Evolutionary conservation across 495 filamentous ascomycete species (phyloP), one percentile per base, ranked within the genome.

Genomic region (Penicillium flavigenum): DNA sequence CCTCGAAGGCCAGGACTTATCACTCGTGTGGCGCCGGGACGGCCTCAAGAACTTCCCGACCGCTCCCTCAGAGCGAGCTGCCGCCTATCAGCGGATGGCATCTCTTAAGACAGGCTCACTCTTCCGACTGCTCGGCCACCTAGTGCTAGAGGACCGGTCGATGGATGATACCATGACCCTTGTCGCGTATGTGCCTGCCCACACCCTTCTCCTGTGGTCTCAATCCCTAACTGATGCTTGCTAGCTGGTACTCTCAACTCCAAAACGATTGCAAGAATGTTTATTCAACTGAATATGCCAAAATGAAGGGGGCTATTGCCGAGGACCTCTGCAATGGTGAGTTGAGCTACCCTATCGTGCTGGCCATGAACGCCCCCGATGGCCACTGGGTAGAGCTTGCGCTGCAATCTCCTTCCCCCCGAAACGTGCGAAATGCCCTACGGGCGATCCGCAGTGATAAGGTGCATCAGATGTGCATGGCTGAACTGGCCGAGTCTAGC

Each of bases 221-320:
- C 39, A 43, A 16, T 43, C 39, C 39, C 39, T 43, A 2, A 45
- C 50, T 32, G 24, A 47, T 41, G 27, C 19, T 47, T 39, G 45
- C 22, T 41, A 68, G 70, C 32, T 68, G 67, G 67, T 63, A 62
- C 48, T 68, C 63, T 9, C 67, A 70, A 34, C 58, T 72, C 4
- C 69, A 69, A 43, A 72, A 72, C 20, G 69, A 72, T 47, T 69
- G 63, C 58, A 72, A 72, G 36, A 72, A 72, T 46, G 59, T 72
- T 19, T 72, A 64, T 56, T 72, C 69, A 0, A 57, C 69, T 0
- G 69, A 72, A 38, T 66, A 67, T 32, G 67, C 64, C 17, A 54
- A 50, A 36, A 51, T 61, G 22, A 72, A 72, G 36, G 67, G 69
- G 4, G 42, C 63, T 5, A 46, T 69, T 12, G 69, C 65, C 10